These are phyloP conservation scores for Xylariaceae sp. DNA, from an alignment of 2,329 filamentous ascomycete species.

Conservation along the genomic window DNA sequence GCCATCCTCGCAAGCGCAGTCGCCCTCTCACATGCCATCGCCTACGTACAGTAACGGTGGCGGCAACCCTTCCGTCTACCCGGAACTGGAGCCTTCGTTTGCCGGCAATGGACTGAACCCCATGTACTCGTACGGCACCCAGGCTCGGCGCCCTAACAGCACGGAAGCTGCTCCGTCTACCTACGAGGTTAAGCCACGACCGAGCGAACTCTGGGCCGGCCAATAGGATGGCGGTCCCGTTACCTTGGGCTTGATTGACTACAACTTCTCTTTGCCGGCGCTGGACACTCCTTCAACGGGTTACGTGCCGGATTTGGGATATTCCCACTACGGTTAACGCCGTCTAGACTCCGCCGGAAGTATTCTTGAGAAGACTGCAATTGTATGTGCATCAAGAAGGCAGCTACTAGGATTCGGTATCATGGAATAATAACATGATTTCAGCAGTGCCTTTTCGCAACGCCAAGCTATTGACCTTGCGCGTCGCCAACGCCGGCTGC, in stretches of 20 bases:
- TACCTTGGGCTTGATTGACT: slow-evolving; percentile 9
- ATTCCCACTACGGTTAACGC: slow-evolving; percentile 22
- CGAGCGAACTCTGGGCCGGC: slow-evolving; percentile 32
- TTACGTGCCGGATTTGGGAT: neutral
- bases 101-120: slow-evolving; percentile 56
- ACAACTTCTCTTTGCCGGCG: neutral
- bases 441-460: neutral
- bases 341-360: slow-evolving; percentile 13
- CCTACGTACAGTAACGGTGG: slow-evolving; percentile 61
- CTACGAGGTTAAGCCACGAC: slow-evolving; percentile 59
- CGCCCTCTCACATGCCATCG: slow-evolving; percentile 58
- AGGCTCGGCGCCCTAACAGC: slow-evolving; percentile 68
- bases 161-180: slow-evolving; percentile 59
- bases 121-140: slow-evolving; percentile 64
- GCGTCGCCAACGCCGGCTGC: neutral
- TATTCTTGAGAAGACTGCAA: neutral
- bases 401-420: neutral
- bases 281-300: neutral
- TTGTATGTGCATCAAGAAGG: slow-evolving; percentile 2
- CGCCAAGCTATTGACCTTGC: neutral
- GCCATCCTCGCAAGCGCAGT: slow-evolving; percentile 32
- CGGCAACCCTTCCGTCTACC: slow-evolving; percentile 62
- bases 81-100: slow-evolving; percentile 72
- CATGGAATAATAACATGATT: neutral
- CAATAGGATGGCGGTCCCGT: slow-evolving; percentile 23